Percentiles rank a stretch among this genome's conserved stretches.
Evolutionary conservation across 108 stramenopile genomes (phyloP).

Genomic region (Skeletonema grethae): DNA sequence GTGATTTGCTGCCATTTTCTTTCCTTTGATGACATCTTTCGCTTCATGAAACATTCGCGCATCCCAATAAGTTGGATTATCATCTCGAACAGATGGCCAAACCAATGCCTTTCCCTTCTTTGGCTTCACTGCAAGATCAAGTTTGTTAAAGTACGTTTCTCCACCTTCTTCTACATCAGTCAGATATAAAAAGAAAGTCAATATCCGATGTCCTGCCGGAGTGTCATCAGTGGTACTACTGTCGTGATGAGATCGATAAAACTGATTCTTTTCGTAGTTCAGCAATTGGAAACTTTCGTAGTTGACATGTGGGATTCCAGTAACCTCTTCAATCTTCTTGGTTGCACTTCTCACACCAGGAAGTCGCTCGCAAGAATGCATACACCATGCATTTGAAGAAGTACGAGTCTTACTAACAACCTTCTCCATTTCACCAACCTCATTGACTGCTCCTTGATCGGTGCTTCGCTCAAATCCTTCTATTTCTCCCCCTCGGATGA

Average conservation of each 20-base stretch:
- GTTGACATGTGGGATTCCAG: slow-evolving; percentile 55
- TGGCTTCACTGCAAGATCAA: slow-evolving; percentile 54
- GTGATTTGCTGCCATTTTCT: slow-evolving; percentile 81
- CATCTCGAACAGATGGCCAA: slow-evolving; percentile 75
- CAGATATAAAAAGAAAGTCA: slow-evolving; percentile 88
- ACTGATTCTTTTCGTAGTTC: slow-evolving; percentile 51
- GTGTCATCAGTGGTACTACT: slow-evolving; percentile 50
- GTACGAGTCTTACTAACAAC: slow-evolving; percentile 68
- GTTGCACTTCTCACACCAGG: slow-evolving; percentile 43
- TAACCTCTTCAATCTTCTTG: slow-evolving; percentile 55
- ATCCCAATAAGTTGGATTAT: slow-evolving; percentile 59
- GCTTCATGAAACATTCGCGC: slow-evolving; percentile 67
- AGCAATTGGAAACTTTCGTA: slow-evolving; percentile 72
- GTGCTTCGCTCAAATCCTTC: slow-evolving; percentile 50
- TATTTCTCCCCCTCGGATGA: slow-evolving; percentile 48
- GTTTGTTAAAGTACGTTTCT: slow-evolving; percentile 75
- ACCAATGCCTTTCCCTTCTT: slow-evolving; percentile 73
- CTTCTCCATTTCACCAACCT: slow-evolving; percentile 61
- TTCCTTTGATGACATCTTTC: slow-evolving; percentile 69
- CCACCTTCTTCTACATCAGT: slow-evolving; percentile 88
- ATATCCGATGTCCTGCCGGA: slow-evolving; percentile 75
- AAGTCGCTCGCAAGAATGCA: slow-evolving; percentile 47
- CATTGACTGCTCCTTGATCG: slow-evolving; percentile 59
- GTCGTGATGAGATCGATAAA: slow-evolving; percentile 81
- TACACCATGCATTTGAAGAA: slow-evolving; percentile 68